phyloP scores from a whole-genome alignment of 805 yeast genomes.

The Candida takata region DNA sequence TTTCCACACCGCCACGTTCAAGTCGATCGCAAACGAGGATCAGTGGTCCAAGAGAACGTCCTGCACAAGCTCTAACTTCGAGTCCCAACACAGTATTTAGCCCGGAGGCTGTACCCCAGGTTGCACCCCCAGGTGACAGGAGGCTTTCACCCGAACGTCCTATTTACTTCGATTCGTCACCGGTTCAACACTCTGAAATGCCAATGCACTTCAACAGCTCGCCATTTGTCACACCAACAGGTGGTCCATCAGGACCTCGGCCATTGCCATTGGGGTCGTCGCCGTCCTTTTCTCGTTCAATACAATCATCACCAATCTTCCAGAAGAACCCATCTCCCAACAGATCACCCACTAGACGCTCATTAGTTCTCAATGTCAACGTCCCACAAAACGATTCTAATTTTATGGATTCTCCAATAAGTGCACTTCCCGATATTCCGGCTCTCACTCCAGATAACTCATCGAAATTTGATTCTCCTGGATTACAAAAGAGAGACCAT shows the following conservation, averaged over 20 bases:
- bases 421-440: constrained; percentile 20
- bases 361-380: constrained; percentile 3
- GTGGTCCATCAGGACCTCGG: constrained; percentile 7
- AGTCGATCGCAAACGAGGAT: too few species aligned
- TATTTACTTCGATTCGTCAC: not conserved
- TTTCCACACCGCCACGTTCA: constrained; percentile 3
- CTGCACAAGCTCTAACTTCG: constrained; percentile 2
- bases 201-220: not conserved
- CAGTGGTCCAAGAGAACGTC: constrained; percentile 20
- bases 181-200: not conserved
- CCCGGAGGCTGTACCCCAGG: too few species aligned
- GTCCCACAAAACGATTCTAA: constrained; percentile 2
- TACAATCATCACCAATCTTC: constrained; percentile 6
- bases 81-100: not conserved
- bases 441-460: constrained; percentile 8
- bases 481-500: not conserved
- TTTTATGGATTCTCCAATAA: constrained; percentile 13
- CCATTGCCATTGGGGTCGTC: constrained; percentile 6
- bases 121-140: too few species aligned
- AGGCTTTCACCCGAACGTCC: constrained; percentile 5
- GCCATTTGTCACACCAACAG: constrained; percentile 1
- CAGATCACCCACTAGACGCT: constrained; percentile 8
- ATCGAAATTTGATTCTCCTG: not conserved
- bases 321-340: constrained; percentile 7
- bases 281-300: constrained; percentile 1